These are phyloP conservation scores for Sugiyamaella floridensis DNA, from an alignment of 805 yeast genomes.

Conservation along the genomic window DNA sequence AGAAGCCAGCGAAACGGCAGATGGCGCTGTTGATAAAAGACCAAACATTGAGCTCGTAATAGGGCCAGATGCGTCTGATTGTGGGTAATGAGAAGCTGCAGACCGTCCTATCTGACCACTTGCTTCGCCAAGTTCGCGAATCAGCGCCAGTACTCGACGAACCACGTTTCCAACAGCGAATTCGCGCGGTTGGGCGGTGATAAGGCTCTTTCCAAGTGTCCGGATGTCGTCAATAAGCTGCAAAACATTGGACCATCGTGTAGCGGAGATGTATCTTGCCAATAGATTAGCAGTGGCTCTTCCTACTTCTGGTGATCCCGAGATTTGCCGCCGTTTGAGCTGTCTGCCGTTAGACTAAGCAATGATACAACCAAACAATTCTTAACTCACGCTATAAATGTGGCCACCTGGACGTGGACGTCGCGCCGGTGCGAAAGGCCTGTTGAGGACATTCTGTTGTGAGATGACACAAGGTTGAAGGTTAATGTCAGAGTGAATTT, in stretches of 20 bases:
- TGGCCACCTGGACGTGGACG: constrained; percentile 27
- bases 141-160: constrained; percentile 76
- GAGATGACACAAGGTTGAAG: not conserved
- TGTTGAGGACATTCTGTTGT: not conserved
- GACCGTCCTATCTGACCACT: constrained; percentile 25
- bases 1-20: constrained; percentile 14
- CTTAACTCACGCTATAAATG: constrained; percentile 25
- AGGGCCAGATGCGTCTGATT: constrained; percentile 28
- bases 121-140: constrained; percentile 78
- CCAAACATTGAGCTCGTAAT: constrained; percentile 83
- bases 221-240: constrained; percentile 69
- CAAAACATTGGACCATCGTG: constrained; percentile 76
- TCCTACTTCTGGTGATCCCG: constrained; percentile 77
- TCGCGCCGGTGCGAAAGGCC: constrained; percentile 22
- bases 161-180: constrained; percentile 86
- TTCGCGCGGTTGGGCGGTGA: constrained; percentile 79
- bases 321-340: constrained; percentile 76
- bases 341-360: constrained; percentile 10
- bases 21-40: constrained; percentile 49
- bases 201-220: constrained; percentile 58
- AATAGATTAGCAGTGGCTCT: constrained; percentile 79
- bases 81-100: constrained; percentile 28
- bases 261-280: constrained; percentile 81
- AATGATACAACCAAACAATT: not conserved
- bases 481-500: not conserved